A percentile compares a stretch with the other conserved stretches of the same genome.
Conservation (phyloP, 2,329 filamentous ascomycete species). For the Nigrospora sphaerica region DNA sequence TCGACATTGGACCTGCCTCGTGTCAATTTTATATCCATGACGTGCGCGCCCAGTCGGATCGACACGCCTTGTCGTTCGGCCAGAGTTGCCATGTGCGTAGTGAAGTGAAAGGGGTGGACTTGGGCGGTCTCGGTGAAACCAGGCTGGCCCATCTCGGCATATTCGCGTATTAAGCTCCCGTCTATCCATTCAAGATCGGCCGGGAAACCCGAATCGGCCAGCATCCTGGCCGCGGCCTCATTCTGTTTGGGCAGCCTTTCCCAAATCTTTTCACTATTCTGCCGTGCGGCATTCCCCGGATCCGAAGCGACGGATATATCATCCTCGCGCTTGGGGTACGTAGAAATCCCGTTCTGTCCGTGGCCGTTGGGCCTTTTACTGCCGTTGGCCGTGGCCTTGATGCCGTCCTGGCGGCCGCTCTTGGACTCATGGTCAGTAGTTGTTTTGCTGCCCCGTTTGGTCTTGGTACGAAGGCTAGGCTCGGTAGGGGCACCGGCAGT, state of each 20-base stretch:
- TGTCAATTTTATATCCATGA: conserved; percentile 54
- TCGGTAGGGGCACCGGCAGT: too few relatives aligned
- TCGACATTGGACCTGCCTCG: conserved; percentile 44
- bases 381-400: conserved; percentile 1
- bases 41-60: conserved; percentile 58
- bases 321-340: neutral
- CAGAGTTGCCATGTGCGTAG: conserved; percentile 71
- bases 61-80: conserved; percentile 63
- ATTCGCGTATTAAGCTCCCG: conserved; percentile 55
- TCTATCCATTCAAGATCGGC: conserved; percentile 81
- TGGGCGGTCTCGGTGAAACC: conserved; percentile 77
- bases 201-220: conserved; percentile 58
- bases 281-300: conserved; percentile 3
- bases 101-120: conserved; percentile 89
- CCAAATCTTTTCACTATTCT: conserved; percentile 39
- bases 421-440: neutral
- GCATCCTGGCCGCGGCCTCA: conserved; percentile 33
- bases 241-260: conserved; percentile 57
- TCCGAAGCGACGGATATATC: neutral
- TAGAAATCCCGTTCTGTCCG: neutral
- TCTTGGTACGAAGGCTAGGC: conserved; percentile 21
- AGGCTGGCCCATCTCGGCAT: conserved; percentile 70
- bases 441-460: conserved; percentile 12
- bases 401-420: neutral
- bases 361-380: neutral